These are phyloP conservation scores for Loxodes magnus DNA, from an alignment of 73 alveolate genomes.

Conservation along the genomic window DNA sequence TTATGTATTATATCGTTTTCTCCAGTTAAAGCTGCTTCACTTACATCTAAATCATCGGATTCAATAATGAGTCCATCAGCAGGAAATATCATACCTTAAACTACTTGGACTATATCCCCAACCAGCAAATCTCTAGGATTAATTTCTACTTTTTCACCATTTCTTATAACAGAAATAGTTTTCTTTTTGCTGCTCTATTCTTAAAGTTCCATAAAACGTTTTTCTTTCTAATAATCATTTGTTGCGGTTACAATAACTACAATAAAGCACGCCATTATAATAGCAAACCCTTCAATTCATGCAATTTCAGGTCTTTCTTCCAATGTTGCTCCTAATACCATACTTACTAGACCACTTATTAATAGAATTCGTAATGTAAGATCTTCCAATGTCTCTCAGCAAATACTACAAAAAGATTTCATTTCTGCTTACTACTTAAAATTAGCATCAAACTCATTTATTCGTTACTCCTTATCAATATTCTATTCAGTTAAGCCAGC, in stretches of 20 bases:
- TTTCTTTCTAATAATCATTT: slow-evolving; percentile 41
- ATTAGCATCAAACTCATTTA: slow-evolving; percentile 17
- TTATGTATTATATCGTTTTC: slow-evolving; percentile 64
- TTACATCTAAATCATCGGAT: slow-evolving; percentile 65
- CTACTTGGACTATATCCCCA: slow-evolving; percentile 72
- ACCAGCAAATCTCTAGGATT: slow-evolving; percentile 58
- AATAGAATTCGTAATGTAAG: slow-evolving; percentile 52
- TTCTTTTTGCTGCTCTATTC: slow-evolving; percentile 20
- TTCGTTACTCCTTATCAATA: slow-evolving; percentile 10
- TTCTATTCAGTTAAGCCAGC: too few relatives aligned
- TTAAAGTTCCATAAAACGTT: slow-evolving; percentile 20
- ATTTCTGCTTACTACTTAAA: slow-evolving; percentile 12
- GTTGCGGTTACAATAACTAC: slow-evolving; percentile 50
- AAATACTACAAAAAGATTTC: slow-evolving; percentile 20
- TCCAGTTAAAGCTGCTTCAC: slow-evolving; percentile 91
- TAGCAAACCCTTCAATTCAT: slow-evolving; percentile 84
- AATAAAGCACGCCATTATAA: slow-evolving; percentile 51
- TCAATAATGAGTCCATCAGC: slow-evolving; percentile 67
- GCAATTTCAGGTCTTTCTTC: slow-evolving; percentile 48
- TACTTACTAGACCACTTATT: slow-evolving; percentile 52
- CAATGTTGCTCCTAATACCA: slow-evolving; percentile 48
- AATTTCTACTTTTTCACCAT: slow-evolving; percentile 38
- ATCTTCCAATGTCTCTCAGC: slow-evolving; percentile 59
- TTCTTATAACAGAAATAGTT: slow-evolving; percentile 59
- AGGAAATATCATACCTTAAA: slow-evolving; percentile 73